Conservation (phyloP, 2,329 filamentous ascomycete genomes). For the Aulographum hederae region DNA sequence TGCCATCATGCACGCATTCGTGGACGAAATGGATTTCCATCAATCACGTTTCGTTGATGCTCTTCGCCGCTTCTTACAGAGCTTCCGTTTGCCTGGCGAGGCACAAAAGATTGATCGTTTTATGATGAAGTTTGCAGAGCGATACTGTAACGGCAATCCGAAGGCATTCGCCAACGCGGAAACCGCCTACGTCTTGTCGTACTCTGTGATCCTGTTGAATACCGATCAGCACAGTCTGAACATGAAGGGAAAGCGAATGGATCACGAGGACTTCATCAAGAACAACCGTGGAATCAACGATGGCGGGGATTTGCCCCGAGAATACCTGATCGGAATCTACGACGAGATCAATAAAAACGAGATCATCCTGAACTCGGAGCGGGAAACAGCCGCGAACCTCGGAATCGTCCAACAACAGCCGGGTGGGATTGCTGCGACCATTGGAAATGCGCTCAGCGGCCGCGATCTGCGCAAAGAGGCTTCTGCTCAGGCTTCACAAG, state of each 20-base stretch:
- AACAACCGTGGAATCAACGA: constrained; percentile 99
- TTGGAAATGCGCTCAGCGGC: constrained; percentile 79
- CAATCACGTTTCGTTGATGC: constrained; percentile 88
- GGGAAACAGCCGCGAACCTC: constrained; percentile 69
- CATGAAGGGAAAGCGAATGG: constrained; percentile 70
- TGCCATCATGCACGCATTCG: constrained; percentile 95
- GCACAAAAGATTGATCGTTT: constrained; percentile 98
- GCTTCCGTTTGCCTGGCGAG: constrained; percentile 86
- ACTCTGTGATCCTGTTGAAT: constrained; percentile 93
- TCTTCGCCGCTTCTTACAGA: constrained; percentile 76
- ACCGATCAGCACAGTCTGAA: constrained; percentile 89
- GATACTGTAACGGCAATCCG: constrained; percentile 86
- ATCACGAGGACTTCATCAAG: constrained; percentile 93
- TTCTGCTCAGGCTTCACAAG: constrained; percentile 85
- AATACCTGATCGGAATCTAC: constrained; percentile 76
- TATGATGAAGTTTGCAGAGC: constrained; percentile 97
- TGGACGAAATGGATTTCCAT: constrained; percentile 84
- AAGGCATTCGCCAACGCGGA: constrained; percentile 97
- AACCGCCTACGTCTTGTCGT: constrained; percentile 87
- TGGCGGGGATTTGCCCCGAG: constrained; percentile 77
- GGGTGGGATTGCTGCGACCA: constrained; percentile 56
- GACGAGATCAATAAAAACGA: constrained; percentile 86
- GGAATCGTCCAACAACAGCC: constrained; percentile 40
- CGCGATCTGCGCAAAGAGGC: constrained; percentile 84
- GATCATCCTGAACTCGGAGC: constrained; percentile 85